A percentile compares a stretch with the other conserved stretches of the same genome.
These are phyloP conservation scores for Andrographis paniculata DNA, from an alignment of 305 asterid species.

Conservation along the genomic window DNA sequence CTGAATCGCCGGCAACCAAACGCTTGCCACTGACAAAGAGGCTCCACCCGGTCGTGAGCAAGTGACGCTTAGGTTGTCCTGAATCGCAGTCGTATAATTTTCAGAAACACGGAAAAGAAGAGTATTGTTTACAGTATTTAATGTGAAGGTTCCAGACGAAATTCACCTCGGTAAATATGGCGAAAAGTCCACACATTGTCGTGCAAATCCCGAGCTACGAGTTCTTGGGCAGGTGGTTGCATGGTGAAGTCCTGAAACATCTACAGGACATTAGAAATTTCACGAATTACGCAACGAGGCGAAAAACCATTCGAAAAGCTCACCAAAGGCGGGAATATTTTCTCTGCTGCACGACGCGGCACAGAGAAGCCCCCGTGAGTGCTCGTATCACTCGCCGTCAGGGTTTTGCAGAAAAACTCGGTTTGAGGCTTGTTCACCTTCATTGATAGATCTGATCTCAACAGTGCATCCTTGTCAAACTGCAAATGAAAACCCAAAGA, in stretches of 20 bases:
- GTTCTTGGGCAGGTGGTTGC: constrained; percentile 99
- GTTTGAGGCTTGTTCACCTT: constrained; percentile 69
- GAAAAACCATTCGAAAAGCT: constrained; percentile 18
- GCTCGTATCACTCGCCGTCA: constrained; percentile 93
- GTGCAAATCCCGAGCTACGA: constrained; percentile 85
- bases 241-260: constrained; percentile 65
- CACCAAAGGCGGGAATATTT: constrained; percentile 94
- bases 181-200: constrained; percentile 90
- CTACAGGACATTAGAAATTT: background rate
- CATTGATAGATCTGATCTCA: constrained; percentile 74
- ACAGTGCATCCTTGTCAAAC: constrained; percentile 83
- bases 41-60: constrained; percentile 98
- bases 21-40: constrained; percentile 95
- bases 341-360: constrained; percentile 97
- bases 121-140: too few species aligned
- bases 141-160: background rate
- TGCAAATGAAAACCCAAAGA: constrained; percentile 22
- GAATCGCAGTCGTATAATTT: background rate
- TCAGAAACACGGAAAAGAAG: background rate
- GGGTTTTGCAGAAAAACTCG: constrained; percentile 88
- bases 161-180: constrained; percentile 85
- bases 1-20: constrained; percentile 90
- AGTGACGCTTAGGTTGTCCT: constrained; percentile 99
- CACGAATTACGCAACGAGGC: background rate
- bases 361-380: constrained; percentile 98